Evolutionary conservation across 2,329 filamentous ascomycete species (phyloP), one percentile per base, ranked within the genome.

Genomic region (Cladosporium cucumerinum): DNA sequence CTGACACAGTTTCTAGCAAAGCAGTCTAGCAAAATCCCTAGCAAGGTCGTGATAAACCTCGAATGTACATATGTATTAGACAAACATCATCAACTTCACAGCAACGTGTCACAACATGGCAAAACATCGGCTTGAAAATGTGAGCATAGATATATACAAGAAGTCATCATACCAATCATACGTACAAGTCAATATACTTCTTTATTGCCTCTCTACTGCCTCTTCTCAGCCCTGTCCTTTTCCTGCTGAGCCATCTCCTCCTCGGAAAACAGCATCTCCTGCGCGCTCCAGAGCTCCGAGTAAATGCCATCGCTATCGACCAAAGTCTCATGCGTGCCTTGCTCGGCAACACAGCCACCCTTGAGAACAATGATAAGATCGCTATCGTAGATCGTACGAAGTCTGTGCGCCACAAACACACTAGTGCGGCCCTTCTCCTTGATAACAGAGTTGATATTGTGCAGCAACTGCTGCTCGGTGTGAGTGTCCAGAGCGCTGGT

Each of bases 361-460:
- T 89, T 89, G 64, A 98, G 80, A 43, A 98, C 95, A 72, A 98
- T 93, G 71, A 98, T 98, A 71, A 93, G 81, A 78, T 98, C 83
- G 46, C 91, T 91, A 73, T 98, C 95, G 73, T 91, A 96, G 69
- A 99, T 97, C 0, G 95, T 98, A 61, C 94, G 86, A 66, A 99
- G 80, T 21, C 95, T 86, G 77, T 98, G 95, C 7, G 95, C 95
- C 5, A 99, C 90, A 74, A 98, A 98, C 0, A 99, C 91, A 70
- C 93, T 97, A 0, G 95, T 98, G 64, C 93, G 86, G 3, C 83
- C 82, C 80, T 96, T 97, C 73, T 97, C 93, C 70, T 89, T 90
- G 62, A 98, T 81, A 61, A 98, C 95, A 69, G 89, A 89, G 77
- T 97, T 97, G 76, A 98, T 97, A 74, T 97, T 96, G 66, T 89